Conservation (phyloP, 495 filamentous ascomycete species). For the Penicillium diatomitis region DNA sequence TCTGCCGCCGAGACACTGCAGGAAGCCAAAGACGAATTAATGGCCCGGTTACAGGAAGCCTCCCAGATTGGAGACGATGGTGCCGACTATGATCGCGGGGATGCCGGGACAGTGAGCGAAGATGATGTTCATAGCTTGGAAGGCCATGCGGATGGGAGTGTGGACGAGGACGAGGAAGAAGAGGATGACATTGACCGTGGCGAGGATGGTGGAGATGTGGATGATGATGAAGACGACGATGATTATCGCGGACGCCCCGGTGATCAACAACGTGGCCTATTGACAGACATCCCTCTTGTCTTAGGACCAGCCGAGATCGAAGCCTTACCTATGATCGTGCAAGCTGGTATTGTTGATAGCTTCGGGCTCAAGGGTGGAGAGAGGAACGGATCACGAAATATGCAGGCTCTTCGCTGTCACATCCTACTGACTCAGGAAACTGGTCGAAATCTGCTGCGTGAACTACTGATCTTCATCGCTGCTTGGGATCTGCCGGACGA, state of each 20-base stretch:
- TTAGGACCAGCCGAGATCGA: slow-evolving; percentile 89
- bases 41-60: slow-evolving; percentile 44
- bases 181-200: slow-evolving; percentile 16
- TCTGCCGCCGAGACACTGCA: slow-evolving; percentile 46
- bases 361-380: slow-evolving; percentile 38
- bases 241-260: slow-evolving; percentile 77
- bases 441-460: slow-evolving; percentile 76
- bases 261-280: slow-evolving; percentile 72
- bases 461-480: slow-evolving; percentile 90
- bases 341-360: slow-evolving; percentile 67
- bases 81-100: slow-evolving; percentile 40
- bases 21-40: slow-evolving; percentile 50
- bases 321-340: slow-evolving; percentile 88
- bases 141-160: slow-evolving; percentile 43
- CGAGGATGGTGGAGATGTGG: slow-evolving; percentile 11
- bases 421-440: slow-evolving; percentile 79
- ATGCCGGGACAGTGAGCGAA: slow-evolving; percentile 37
- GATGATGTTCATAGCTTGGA: slow-evolving; percentile 40
- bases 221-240: slow-evolving; percentile 49
- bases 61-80: slow-evolving; percentile 36
- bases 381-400: slow-evolving; percentile 59
- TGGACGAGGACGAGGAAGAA: slow-evolving; percentile 51
- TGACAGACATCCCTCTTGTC: slow-evolving; percentile 91
- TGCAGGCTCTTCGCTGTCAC: slow-evolving; percentile 78
- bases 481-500: slow-evolving; percentile 91